Evolutionary conservation across 371 early-diverging fungal genomes (phyloP).

Genomic region (Amoeboaphelidium protococcarum): DNA sequence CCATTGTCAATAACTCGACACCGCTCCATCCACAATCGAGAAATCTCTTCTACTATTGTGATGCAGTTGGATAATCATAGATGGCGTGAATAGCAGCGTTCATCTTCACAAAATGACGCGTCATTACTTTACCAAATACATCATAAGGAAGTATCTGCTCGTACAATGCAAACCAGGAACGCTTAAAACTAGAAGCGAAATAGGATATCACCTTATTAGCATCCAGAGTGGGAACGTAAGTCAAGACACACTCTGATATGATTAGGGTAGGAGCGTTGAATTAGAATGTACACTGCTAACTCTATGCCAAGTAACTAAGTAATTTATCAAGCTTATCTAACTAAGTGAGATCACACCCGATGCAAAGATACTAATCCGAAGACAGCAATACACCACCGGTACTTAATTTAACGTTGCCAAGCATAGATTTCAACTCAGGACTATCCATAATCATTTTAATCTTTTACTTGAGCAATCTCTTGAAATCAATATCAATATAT

Average conservation of each 20-base stretch:
- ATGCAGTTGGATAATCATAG: not conserved
- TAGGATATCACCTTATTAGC: constrained; percentile 37
- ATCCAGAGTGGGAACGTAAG: constrained; percentile 41
- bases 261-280: constrained; percentile 49
- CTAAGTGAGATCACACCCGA: not conserved
- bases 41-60: not conserved
- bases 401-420: not conserved
- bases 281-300: not conserved
- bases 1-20: not conserved
- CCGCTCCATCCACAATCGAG: not conserved
- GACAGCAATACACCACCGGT: not conserved
- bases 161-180: constrained; percentile 39
- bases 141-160: constrained; percentile 75
- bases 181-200: constrained; percentile 19
- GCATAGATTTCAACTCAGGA: not conserved
- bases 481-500: not conserved
- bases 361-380: not conserved
- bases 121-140: constrained; percentile 72
- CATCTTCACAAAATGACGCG: constrained; percentile 11
- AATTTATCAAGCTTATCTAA: not conserved
- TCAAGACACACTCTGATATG: constrained; percentile 71
- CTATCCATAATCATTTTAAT: not conserved
- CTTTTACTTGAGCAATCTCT: not conserved
- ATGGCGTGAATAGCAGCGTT: not conserved
- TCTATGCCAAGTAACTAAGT: not conserved